phyloP scores from a whole-genome alignment of 2,329 filamentous ascomycete genomes.

The Parafenestella ontariensis region DNA sequence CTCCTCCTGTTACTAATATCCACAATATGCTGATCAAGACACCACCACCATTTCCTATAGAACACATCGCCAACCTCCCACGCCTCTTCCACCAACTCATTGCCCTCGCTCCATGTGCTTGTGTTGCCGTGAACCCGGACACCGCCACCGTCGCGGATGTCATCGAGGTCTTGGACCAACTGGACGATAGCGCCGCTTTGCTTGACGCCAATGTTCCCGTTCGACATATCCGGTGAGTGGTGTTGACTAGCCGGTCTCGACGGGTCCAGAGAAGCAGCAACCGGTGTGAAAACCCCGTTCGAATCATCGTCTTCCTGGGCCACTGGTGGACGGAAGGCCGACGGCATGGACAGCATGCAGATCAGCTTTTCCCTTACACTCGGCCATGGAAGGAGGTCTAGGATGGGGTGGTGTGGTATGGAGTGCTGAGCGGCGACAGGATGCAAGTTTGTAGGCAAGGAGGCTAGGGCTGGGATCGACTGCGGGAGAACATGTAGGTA shows the following conservation, averaged over 20 bases:
- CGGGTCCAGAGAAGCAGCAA: not conserved
- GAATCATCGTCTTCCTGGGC: conserved; percentile 49
- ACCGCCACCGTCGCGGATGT: conserved; percentile 56
- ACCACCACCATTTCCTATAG: conserved; percentile 68
- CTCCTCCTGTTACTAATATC: conserved; percentile 62
- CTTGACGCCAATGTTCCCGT: not conserved
- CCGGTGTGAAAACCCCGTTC: conserved; percentile 4
- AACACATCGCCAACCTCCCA: conserved; percentile 68
- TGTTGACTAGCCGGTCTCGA: not conserved
- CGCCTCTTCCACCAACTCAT: conserved; percentile 57
- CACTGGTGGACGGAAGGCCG: conserved; percentile 55
- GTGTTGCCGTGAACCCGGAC: conserved; percentile 39
- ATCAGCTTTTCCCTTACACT: conserved; percentile 55
- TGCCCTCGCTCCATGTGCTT: conserved; percentile 56
- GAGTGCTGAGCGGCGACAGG: conserved; percentile 60
- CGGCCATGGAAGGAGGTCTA: conserved; percentile 67
- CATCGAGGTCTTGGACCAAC: conserved; percentile 65
- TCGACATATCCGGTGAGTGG: not conserved
- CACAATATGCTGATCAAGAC: conserved; percentile 63
- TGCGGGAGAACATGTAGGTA: conserved; percentile 26
- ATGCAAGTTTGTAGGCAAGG: conserved; percentile 50
- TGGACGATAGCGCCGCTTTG: conserved; percentile 56
- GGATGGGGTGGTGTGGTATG: conserved; percentile 63
- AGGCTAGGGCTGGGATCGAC: conserved; percentile 1
- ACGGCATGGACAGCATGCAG: conserved; percentile 59